Evolutionary conservation across 495 filamentous ascomycete species (phyloP), one percentile per base, ranked within the genome.

Genomic region (Hypoxylon fragiforme): DNA sequence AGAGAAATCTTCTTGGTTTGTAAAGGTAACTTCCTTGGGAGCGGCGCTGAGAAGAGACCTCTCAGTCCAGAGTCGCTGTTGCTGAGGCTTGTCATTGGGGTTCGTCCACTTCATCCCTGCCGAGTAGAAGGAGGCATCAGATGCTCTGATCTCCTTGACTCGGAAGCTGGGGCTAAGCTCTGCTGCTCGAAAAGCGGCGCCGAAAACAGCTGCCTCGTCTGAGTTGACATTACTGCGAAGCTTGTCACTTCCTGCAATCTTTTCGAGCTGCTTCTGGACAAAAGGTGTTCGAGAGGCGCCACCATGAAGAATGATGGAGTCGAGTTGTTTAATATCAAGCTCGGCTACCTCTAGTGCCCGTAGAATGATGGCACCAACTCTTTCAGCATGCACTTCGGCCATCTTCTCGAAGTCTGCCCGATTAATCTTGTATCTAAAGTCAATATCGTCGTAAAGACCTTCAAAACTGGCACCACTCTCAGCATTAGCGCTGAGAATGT

Each of bases 161-260:
- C 89, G 85, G 81, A 99, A 99, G 65, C 85, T 91, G 28, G 92
- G 90, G 71, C 88, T 95, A 41, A 97, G 79, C 54, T 85, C 85
- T 39, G 95, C 95, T 21, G 87, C 95, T 66, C 90, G 90, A 79
- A 97, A 97, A 14, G 90, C 91, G 42, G 95, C 95, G 58, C 95
- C 95, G 70, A 99, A 95, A 12, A 96, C 94, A 40, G 95, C 94
- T 12, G 95, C 84, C 73, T 99, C 95, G 68, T 99, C 95, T 20
- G 92, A 86, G 71, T 99, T 99, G 60, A 99, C 95, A 63, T 92
- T 97, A 60, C 87, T 86, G 47, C 89, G 84, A 51, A 99, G 77
- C 75, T 96, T 97, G 42, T 85, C 82, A 12, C 77, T 78, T 7
- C 88, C 87, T 21, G 85, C 80, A 40, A 88, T 67, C 40, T 82